Base-by-base conservation (phyloP, 345 rosid species). In the Eucalyptus sideroxylon region DNA sequence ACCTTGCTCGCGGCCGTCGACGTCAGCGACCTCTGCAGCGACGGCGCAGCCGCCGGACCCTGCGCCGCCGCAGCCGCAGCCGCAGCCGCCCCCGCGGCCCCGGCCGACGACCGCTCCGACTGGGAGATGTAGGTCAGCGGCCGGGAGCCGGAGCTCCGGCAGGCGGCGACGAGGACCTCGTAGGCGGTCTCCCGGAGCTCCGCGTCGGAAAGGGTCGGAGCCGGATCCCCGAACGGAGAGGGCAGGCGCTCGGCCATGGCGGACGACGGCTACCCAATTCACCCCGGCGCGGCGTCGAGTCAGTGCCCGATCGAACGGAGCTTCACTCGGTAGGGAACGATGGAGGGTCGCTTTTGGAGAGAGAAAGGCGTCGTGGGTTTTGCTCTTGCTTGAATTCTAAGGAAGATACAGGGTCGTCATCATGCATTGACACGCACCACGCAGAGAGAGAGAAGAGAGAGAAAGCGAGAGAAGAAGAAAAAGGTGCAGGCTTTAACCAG, bases 151-250 rank as follows among this genome's bases (percentile, higher is more conserved):
- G 98, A 89, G 88, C 92, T 95, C 91, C 99, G 96, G 90, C 96
- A 95, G 13, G 96, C 95, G 50, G 93, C 95, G 27, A 96, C 94
- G 91, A 97, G 94, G 93, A 98, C 94, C 97, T 98, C 99, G 91
- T 96, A 98, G 89, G 99, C 98, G 21, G 98, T 94, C 90, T 96
- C 94, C 47, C 98, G 96, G 88, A 98, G 98, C 93, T 98, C 99
- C 50, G 94, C 88, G 72, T 95, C 96, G 24, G 99, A 91, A 86
- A 98, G 92, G 31, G 87, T 90, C 27, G 94, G 89, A 13, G 93
- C 90, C 67, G 93, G 93, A 8, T 95, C 92, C 34, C 95, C 95
- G 67, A 96, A 93, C 6, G 99, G 98, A 31, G 92, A 95, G 16
- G 92, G 89, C 30, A 95, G 37, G 85, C 92, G 94, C 59, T 93